Conservation (phyloP, 148 eudicot species). For the Pharnaceum exiguum region DNA sequence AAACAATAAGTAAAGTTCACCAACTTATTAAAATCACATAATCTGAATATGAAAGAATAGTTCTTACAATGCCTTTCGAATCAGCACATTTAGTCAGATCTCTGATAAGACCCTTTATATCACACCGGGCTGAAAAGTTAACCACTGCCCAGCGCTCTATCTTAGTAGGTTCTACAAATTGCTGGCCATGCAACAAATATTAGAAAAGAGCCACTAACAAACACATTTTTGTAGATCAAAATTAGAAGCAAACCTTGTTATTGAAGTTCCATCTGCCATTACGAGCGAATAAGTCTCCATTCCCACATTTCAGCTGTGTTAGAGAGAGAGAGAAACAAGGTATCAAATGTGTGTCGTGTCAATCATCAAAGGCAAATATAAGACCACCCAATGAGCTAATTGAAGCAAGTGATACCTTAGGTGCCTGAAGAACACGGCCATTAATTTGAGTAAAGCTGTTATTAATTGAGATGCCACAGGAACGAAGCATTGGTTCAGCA, state of each 20-base stretch:
- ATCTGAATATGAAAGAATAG: neutral
- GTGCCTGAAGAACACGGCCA: conserved; percentile 80
- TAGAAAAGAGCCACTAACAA: neutral
- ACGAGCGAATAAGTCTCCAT: conserved; percentile 77
- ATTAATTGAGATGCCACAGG: conserved; percentile 77
- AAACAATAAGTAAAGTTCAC: neutral
- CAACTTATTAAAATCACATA: neutral
- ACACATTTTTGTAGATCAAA: neutral
- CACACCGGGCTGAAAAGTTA: conserved; percentile 87
- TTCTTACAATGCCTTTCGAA: conserved; percentile 77
- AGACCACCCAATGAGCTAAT: neutral
- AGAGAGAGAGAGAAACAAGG: neutral
- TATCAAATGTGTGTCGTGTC: neutral
- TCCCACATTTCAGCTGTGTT: conserved; percentile 64
- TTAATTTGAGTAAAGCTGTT: conserved; percentile 65
- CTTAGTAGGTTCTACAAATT: conserved; percentile 61
- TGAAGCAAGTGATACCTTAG: conserved; percentile 41
- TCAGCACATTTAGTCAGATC: conserved; percentile 65
- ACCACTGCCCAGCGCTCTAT: conserved; percentile 79
- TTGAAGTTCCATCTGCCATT: conserved; percentile 96
- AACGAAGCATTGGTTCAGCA: conserved; percentile 73
- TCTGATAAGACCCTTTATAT: conserved; percentile 43
- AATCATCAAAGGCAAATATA: neutral
- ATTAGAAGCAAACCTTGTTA: conserved; percentile 52
- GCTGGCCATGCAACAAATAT: conserved; percentile 29